These are phyloP conservation scores for Dothidotthia symphoricarpi DNA, from an alignment of 2,329 filamentous ascomycete genomes.

Conservation along the genomic window DNA sequence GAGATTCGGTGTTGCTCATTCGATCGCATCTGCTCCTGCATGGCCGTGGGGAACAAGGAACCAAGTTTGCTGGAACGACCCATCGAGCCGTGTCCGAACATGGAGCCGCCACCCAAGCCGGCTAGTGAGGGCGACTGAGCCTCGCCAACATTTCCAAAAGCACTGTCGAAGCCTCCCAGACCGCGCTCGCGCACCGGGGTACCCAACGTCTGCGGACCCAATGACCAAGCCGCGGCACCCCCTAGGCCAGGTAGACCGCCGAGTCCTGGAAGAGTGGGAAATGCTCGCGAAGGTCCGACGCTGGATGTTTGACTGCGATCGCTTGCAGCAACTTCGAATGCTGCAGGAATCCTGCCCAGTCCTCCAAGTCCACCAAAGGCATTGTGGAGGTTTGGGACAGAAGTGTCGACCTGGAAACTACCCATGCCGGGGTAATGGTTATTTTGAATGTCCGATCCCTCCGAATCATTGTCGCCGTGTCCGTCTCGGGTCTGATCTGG, in stretches of 20 bases:
- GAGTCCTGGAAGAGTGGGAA: slow-evolving; percentile 61
- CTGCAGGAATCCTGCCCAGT: slow-evolving; percentile 46
- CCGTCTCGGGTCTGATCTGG: slow-evolving; percentile 73
- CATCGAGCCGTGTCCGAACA: slow-evolving; percentile 67
- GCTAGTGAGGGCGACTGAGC: slow-evolving; percentile 72
- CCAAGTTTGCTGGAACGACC: slow-evolving; percentile 79
- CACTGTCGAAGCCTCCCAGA: slow-evolving; percentile 52
- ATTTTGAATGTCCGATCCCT: slow-evolving; percentile 55
- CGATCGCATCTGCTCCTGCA: slow-evolving; percentile 86
- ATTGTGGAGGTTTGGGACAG: slow-evolving; percentile 42
- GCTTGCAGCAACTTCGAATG: slow-evolving; percentile 63
- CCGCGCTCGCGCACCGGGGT: slow-evolving; percentile 63
- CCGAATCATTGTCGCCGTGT: slow-evolving; percentile 56
- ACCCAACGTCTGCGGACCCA: slow-evolving; percentile 71
- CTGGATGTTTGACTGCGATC: slow-evolving; percentile 94
- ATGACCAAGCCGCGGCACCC: slow-evolving; percentile 61
- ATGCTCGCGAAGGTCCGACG: slow-evolving; percentile 70
- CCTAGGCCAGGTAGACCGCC: slow-evolving; percentile 56
- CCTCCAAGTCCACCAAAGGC: slow-evolving; percentile 58
- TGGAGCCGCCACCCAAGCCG: slow-evolving; percentile 59
- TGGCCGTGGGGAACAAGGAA: slow-evolving; percentile 80
- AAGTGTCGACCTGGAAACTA: slow-evolving; percentile 52
- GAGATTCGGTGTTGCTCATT: slow-evolving; percentile 45
- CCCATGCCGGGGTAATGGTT: slow-evolving; percentile 53
- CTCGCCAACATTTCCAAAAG: slow-evolving; percentile 76